Base-by-base conservation (phyloP, 2,329 filamentous ascomycete species). In the Juglanconis juglandina region DNA sequence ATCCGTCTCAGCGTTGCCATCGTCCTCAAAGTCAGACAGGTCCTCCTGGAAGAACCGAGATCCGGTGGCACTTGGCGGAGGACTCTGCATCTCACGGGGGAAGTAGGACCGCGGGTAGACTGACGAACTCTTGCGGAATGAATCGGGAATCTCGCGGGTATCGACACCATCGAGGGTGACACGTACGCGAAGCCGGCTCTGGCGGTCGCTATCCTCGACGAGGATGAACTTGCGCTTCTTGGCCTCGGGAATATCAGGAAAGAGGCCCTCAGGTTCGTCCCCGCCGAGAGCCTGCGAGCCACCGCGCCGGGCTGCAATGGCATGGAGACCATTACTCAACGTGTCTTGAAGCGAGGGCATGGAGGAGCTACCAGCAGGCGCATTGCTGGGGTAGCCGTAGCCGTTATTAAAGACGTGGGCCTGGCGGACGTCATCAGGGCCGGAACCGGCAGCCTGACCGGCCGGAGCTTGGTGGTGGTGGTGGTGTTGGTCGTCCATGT, bases 171-270 rank as follows among this genome's bases (percentile, higher is more conserved):
- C 92, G n/a, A 99, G 86, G 64, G 90, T 95, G 55, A 97, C 93
- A 63, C 93, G 89, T 50, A 98, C 93, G 14, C 94, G 88, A 1
- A 97, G 87, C 47, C 92, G 86, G 54, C 86, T 88, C 56, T 89
- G 89, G 41, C 91, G 88, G 64, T 92, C 89, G 56, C 86, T 87
- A 73, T 98, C 94, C 66, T 97, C 93, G 34, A 98, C 92, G 9
- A 98, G 85, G 67, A 98, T 96, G 75, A 98, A 98, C 75, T 97
- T 98, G 71, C 94, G 89, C 70, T 92, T 91, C 78, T 96, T 96
- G 56, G 89, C 87, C 69, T 95, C 92, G 1, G 93, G 92, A 56
- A 96, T 84, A 66, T 95, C 89, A 53, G 92, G 91, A 73, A 97
- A 97, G 49, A 97, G 84, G 53, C 87, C 86, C 14, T 87, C 83